A percentile compares a stretch with the other conserved stretches of the same genome.
Conservation (phyloP, 1,284 basidiomycete species). For the Ganoderma resinaceum region DNA sequence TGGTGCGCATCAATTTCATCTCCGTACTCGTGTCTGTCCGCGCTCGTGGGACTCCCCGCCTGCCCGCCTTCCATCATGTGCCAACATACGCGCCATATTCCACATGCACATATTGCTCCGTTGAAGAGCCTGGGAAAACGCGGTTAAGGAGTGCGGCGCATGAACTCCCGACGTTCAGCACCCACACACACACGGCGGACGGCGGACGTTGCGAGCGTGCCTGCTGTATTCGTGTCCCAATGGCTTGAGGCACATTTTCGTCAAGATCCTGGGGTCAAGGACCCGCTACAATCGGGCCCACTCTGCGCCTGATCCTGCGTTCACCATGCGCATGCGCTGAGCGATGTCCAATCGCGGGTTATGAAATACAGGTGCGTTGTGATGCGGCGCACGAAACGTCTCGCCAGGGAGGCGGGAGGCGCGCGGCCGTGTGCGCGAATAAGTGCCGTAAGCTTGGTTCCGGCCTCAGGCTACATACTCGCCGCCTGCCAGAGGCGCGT, state of each 20-base stretch:
- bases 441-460: too few species aligned
- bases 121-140: background rate
- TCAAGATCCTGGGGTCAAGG: background rate
- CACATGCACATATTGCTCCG: background rate
- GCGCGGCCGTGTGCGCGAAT: background rate
- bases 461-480: background rate
- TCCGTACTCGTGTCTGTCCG: background rate
- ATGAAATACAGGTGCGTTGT: conserved; percentile 5
- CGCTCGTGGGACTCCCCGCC: conserved; percentile 4
- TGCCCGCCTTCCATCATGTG: conserved; percentile 5
- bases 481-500: background rate
- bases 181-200: background rate
- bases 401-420: conserved; percentile 6
- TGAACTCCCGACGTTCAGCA: background rate
- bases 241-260: background rate
- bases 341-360: background rate
- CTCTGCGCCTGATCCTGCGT: background rate
- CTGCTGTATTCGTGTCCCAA: background rate
- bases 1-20: conserved; percentile 6
- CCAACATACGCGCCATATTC: background rate
- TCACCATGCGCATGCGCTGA: background rate
- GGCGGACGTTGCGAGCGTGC: background rate
- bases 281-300: background rate
- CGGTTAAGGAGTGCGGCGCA: background rate
- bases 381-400: conserved; percentile 20